Conservation (phyloP, 306 rosid genomes). For the Begonia masoniana region DNA sequence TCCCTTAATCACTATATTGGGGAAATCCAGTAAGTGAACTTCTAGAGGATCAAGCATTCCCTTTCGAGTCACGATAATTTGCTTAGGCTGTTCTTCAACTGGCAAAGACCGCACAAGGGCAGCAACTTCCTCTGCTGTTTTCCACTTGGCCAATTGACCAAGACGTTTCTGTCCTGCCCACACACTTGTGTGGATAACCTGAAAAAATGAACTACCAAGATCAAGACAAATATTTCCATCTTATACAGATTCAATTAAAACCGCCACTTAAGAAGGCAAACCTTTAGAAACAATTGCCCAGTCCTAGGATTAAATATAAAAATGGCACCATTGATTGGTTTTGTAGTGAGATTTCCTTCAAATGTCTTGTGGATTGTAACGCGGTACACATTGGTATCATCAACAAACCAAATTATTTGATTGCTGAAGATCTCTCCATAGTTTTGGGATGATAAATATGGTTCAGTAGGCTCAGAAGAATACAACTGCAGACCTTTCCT, state of each 20-base stretch:
- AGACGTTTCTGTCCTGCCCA: conserved; percentile 99
- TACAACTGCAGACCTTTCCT: conserved; percentile 96
- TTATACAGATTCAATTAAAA: not conserved
- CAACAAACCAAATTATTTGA: conserved; percentile 99
- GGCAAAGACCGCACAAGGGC: conserved; percentile 98
- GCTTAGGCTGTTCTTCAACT: conserved; percentile 97
- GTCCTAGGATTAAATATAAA: conserved; percentile 98
- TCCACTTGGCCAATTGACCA: conserved; percentile 99
- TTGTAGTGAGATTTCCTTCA: conserved; percentile 97
- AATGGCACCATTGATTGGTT: conserved; percentile 96
- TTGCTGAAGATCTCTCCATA: conserved; percentile 99
- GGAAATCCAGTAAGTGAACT: conserved; percentile 91
- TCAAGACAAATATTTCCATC: conserved; percentile 4
- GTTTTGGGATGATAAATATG: conserved; percentile 93
- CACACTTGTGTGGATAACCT: conserved; percentile 98
- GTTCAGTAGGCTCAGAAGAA: conserved; percentile 99
- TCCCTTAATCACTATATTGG: conserved; percentile 96
- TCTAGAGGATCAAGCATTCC: conserved; percentile 99
- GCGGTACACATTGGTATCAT: conserved; percentile 97
- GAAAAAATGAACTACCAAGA: conserved; percentile 13
- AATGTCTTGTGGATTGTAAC: conserved; percentile 97
- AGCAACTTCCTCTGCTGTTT: conserved; percentile 99
- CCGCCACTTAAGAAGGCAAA: conserved; percentile 12
- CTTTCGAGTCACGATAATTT: conserved; percentile 94
- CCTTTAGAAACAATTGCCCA: conserved; percentile 92